Percentiles rank a stretch among this genome's conserved stretches.
Evolutionary conservation across 352 stramenopile genomes (phyloP).

Genomic region (Phytopythium boreale): DNA sequence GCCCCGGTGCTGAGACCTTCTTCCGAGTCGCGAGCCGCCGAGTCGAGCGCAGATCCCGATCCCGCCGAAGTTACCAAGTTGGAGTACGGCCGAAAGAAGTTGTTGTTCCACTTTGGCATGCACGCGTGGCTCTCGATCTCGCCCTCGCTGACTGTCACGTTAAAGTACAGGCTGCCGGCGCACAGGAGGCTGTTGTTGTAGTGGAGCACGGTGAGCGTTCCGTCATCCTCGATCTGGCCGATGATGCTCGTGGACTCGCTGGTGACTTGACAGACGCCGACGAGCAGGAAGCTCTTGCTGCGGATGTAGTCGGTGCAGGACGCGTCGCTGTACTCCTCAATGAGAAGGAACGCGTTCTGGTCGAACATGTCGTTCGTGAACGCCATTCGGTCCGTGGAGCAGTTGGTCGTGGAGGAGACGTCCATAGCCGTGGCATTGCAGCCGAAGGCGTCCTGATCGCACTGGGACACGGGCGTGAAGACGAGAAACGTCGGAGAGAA

Average conservation of each 20-base stretch:
- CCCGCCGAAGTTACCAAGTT: neutral
- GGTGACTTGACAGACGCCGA: neutral
- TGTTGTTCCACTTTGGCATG: neutral
- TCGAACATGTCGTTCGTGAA: neutral
- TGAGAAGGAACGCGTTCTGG: neutral
- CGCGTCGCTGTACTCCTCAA: conserved; percentile 1
- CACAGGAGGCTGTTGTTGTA: conserved; percentile 4
- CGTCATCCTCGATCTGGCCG: neutral
- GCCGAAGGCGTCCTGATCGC: neutral
- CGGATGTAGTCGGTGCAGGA: neutral
- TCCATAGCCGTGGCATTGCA: neutral
- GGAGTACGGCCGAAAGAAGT: neutral
- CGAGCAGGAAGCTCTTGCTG: neutral
- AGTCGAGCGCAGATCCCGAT: neutral
- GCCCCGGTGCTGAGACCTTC: neutral
- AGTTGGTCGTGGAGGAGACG: neutral
- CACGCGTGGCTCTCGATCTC: neutral
- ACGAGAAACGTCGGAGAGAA: conserved; percentile 3
- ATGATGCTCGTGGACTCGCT: conserved; percentile 10
- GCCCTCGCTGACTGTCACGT: neutral
- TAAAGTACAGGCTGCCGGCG: neutral
- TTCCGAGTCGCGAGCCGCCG: neutral
- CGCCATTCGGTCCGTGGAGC: neutral
- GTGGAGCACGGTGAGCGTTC: neutral
- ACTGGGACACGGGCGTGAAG: neutral